Evolutionary conservation across 2,329 filamentous ascomycete species (phyloP).

Genomic region (Diaporthe nobilis): DNA sequence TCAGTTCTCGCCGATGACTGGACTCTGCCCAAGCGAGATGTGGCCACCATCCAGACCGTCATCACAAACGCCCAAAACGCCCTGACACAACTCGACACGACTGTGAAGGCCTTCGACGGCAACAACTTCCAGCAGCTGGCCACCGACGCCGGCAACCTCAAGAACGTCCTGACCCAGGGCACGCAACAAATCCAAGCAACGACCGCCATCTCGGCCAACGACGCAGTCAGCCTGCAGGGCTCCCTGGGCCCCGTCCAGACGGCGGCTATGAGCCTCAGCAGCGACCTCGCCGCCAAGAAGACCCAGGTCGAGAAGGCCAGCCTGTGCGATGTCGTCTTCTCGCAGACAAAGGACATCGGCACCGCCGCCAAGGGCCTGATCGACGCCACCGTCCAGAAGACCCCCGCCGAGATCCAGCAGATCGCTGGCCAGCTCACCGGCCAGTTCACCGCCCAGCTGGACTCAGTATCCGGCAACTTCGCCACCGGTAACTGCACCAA

Average conservation of each 20-base stretch:
- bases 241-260: conserved; percentile 45
- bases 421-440: conserved; percentile 48
- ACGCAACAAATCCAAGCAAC: conserved; percentile 34
- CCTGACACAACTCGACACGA: conserved; percentile 48
- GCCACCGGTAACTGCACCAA: conserved; percentile 50
- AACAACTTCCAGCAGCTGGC: conserved; percentile 46
- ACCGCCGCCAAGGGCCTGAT: conserved; percentile 48
- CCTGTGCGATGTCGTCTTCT: conserved; percentile 48
- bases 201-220: conserved; percentile 38
- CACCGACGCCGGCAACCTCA: conserved; percentile 45
- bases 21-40: conserved; percentile 43
- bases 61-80: conserved; percentile 46
- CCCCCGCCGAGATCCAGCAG: conserved; percentile 48
- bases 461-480: conserved; percentile 47
- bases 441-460: conserved; percentile 46
- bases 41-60: conserved; percentile 46
- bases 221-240: conserved; percentile 42
- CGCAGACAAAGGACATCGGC: conserved; percentile 47
- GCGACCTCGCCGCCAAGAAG: conserved; percentile 48
- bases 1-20: conserved; percentile 43
- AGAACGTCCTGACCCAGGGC: conserved; percentile 43
- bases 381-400: conserved; percentile 49
- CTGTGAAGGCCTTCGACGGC: conserved; percentile 49
- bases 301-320: conserved; percentile 48
- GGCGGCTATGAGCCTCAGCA: conserved; percentile 46